Conservation (phyloP, 805 yeast species). For the Debaryomyces maramus region DNA sequence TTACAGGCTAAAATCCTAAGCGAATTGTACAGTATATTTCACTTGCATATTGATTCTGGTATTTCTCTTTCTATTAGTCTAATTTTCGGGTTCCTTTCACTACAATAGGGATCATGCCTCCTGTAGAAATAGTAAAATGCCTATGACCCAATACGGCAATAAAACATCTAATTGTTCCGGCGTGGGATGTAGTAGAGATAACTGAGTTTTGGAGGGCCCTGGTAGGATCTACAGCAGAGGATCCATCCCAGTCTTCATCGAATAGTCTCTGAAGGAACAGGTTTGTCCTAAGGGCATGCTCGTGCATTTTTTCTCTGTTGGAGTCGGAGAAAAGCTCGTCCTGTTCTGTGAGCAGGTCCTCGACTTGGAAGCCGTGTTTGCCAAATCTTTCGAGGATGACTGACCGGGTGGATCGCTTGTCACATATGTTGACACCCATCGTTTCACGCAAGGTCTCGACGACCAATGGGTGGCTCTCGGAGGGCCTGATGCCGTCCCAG, state of each 20-base stretch:
- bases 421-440: slow-evolving; percentile 60
- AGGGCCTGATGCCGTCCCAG: slow-evolving; percentile 41
- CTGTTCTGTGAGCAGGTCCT: slow-evolving; percentile 46
- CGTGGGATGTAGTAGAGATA: slow-evolving; percentile 51
- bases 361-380: slow-evolving; percentile 37
- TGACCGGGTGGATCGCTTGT: slow-evolving; percentile 48
- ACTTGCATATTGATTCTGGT: too few relatives aligned
- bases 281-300: slow-evolving; percentile 51
- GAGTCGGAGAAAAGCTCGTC: slow-evolving; percentile 48
- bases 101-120: slow-evolving; percentile 63
- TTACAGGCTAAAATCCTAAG: too few relatives aligned
- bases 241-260: slow-evolving; percentile 15
- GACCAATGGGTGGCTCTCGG: slow-evolving; percentile 31
- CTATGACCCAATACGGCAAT: slow-evolving; percentile 51
- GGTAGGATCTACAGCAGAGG: slow-evolving; percentile 9
- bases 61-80: too few relatives aligned
- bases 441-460: slow-evolving; percentile 56
- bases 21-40: too few relatives aligned
- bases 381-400: slow-evolving; percentile 40
- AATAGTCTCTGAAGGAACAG: slow-evolving; percentile 39
- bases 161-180: slow-evolving; percentile 50
- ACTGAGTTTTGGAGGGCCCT: slow-evolving; percentile 18
- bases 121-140: slow-evolving; percentile 59
- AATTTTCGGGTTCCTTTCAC: slow-evolving; percentile 40
- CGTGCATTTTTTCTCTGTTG: slow-evolving; percentile 45